Base-by-base conservation (phyloP, 768 basidiomycete genomes). In the Lactifluus hygrophoroides region DNA sequence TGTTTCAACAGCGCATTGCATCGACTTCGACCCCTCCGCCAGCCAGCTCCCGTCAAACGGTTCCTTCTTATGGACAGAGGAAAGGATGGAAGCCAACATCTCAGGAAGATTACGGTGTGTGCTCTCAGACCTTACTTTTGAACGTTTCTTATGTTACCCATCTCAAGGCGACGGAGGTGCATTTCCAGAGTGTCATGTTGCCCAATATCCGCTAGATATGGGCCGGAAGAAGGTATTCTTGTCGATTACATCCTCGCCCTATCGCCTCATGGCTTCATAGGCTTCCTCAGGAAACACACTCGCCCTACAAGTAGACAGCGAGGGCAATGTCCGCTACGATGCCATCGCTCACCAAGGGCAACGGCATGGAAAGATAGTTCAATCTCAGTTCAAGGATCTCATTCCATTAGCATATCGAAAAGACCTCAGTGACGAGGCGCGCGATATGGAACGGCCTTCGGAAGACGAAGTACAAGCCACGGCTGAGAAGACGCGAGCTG, bases 301-400 rank as follows among this genome's bases (percentile, higher is more conserved):
- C 9, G 94, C 96, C 5, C 81, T 99, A 3, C 94, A 95, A 79
- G 95, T 98, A 28, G 95, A 99, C 68, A 83, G 82, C 58, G 94
- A 96, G 71, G 96, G 96, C 46, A 94, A 93, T 62, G 94, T 98
- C 51, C 87, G 91, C 62, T 99, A 97, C 69, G 94, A 96, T 71
- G 94, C 90, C 51, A 97, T 98, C 65, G 95, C 95, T 9, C 86
- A 87, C 60, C 94, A 98, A 72, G 96, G 96, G 40, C 90, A 96
- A 67, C 85, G 91, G 21, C 77, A 80, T 1, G 92, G 88, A 65
- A 90, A 90, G 70, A 73, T 84, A 54, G 80, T 98, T 11, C 95
- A 98, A 69, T 93, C 94, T 0, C 92, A 94, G 66, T 97, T 96
- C 77, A 97, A 96, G 69, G 96, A 98, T 69, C 86, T 99, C 27